These are phyloP conservation scores for Ganoderma lucidum DNA, from an alignment of 1,284 basidiomycete genomes.

Conservation along the genomic window DNA sequence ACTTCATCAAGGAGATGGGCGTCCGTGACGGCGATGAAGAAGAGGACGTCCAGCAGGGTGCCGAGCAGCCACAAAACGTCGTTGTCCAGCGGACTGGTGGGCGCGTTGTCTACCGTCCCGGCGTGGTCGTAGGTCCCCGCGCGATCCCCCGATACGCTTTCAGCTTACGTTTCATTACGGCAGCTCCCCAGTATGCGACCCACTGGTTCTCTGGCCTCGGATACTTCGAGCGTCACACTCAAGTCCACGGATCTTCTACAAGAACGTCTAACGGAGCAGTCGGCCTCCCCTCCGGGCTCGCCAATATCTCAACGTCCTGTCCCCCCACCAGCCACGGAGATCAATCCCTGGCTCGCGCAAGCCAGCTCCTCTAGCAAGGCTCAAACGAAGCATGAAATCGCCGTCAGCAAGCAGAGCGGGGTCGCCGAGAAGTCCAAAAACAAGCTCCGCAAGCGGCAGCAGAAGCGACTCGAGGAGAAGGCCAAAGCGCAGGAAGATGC, in stretches of 20 bases:
- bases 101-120: slow-evolving; percentile 63
- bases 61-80: slow-evolving; percentile 45
- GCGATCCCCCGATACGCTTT: slow-evolving; percentile 1
- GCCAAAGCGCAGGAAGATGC: slow-evolving; percentile 76
- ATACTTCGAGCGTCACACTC: slow-evolving; percentile 74
- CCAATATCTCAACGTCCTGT: slow-evolving; percentile 27
- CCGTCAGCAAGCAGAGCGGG: slow-evolving; percentile 69
- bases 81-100: slow-evolving; percentile 62
- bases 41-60: slow-evolving; percentile 45
- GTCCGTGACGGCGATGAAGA: slow-evolving; percentile 44
- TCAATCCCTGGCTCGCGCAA: slow-evolving; percentile 79
- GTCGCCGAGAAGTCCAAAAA: slow-evolving; percentile 71
- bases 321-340: slow-evolving; percentile 33
- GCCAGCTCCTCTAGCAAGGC: slow-evolving; percentile 48
- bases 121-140: slow-evolving; percentile 46
- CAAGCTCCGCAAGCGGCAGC: slow-evolving; percentile 69
- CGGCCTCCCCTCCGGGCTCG: slow-evolving; percentile 28
- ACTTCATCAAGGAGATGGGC: slow-evolving; percentile 75
- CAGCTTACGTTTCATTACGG: background rate
- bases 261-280: slow-evolving; percentile 34
- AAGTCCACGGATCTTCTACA: slow-evolving; percentile 64
- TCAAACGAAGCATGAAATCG: slow-evolving; percentile 73
- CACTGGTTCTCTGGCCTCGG: slow-evolving; percentile 60
- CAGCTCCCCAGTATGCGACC: slow-evolving; percentile 37
- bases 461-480: slow-evolving; percentile 61